Percentiles rank a stretch among this genome's conserved stretches.
Conservation (phyloP, 2,329 filamentous ascomycete genomes). For the Phialophora chinensis region DNA sequence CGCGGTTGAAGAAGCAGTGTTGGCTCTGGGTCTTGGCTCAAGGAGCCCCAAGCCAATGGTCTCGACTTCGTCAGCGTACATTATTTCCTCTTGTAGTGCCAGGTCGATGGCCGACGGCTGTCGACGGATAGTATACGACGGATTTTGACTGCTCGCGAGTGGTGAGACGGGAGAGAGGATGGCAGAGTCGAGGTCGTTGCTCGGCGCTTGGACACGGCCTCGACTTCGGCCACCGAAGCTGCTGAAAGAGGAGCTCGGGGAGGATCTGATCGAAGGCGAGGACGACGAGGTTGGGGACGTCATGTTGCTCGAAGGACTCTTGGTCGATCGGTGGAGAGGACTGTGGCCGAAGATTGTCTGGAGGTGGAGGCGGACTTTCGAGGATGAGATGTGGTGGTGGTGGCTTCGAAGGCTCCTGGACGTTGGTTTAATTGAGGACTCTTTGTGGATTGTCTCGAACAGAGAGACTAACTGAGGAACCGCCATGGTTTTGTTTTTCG, state of each 20-base stretch:
- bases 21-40: constrained; percentile 50
- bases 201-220: constrained; percentile 38
- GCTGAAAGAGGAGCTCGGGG: constrained; percentile 41
- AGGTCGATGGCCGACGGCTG: constrained; percentile 53
- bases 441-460: constrained; percentile 31
- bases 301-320: constrained; percentile 23
- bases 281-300: constrained; percentile 27
- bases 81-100: constrained; percentile 50
- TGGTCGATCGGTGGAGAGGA: constrained; percentile 23
- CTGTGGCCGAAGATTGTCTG: constrained; percentile 36
- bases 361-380: constrained; percentile 31
- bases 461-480: constrained; percentile 37
- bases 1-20: constrained; percentile 33
- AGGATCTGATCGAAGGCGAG: constrained; percentile 39
- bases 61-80: constrained; percentile 48
- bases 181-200: constrained; percentile 42
- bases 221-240: constrained; percentile 41
- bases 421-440: constrained; percentile 29
- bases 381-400: constrained; percentile 26
- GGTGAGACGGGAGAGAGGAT: constrained; percentile 12
- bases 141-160: constrained; percentile 4
- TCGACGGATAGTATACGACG: constrained; percentile 44
- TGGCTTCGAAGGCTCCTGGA: constrained; percentile 31
- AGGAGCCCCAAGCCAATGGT: constrained; percentile 50
- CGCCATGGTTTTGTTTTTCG: constrained; percentile 24